Evolutionary conservation across 73 alveolate genomes (phyloP), one percentile per base, ranked within the genome.

Genomic region (Stentor coeruleus): DNA sequence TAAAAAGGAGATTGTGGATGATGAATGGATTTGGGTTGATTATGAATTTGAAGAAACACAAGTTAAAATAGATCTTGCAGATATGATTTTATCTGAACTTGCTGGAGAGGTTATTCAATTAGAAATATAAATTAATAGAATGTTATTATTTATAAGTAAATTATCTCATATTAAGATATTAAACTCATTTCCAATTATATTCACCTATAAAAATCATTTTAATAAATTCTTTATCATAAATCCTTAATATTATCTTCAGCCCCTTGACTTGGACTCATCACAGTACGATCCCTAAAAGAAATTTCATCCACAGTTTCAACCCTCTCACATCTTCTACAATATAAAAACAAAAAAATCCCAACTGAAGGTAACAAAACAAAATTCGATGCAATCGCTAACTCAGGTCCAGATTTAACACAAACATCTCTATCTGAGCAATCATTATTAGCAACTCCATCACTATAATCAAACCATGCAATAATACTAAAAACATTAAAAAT

Each of bases 41-140:
- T 84, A 84, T 41, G 89, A 84, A 15, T 84, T 38, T 33, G 89
- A 84, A 76, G 89, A 84, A 59, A 58, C 89, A 3, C 82, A 84
- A 35, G 89, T 84, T 3, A 84, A 84, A 59, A 72, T 84, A 33
- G 89, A 84, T 58, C 74, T 84, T 1, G 59, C 76, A 4, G 89
- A 84, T 33, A 84, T 84, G 89, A 75, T 84, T 37, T 39, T 84
- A 3, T 81, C 66, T 14, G 77, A 81, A 14, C 38, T 81, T 58
- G 82, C 75, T 3, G 87, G 31, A 72, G 87, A 81, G 87, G 39
- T 40, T 3, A 26, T 74, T 35, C 66, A 49, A 20, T 49, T n/a
- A n/a, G n/a, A n/a, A n/a, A n/a, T n/a, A n/a, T n/a, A n/a, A n/a
- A n/a, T n/a, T n/a, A n/a, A n/a, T n/a, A n/a, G n/a, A n/a, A n/a